phyloP scores from a whole-genome alignment of 768 basidiomycete species.

The Collybia mongolica region DNA sequence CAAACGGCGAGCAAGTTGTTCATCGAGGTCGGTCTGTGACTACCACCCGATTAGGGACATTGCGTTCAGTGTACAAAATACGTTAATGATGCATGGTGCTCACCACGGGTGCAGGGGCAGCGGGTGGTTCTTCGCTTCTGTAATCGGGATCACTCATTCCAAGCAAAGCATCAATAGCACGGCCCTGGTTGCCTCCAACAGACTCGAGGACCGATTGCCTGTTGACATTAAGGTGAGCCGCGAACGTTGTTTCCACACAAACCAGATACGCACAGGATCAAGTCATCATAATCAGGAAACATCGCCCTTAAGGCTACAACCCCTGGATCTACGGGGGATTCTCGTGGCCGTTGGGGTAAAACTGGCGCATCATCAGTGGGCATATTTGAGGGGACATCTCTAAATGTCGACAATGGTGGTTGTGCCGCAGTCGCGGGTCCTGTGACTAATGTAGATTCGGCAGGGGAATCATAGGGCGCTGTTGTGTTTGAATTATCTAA shows the following conservation, averaged over 20 bases:
- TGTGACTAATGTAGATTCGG: too few relatives aligned
- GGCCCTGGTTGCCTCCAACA: constrained; percentile 67
- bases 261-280: constrained; percentile 52
- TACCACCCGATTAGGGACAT: constrained; percentile 10
- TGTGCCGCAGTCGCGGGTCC: constrained; percentile 1
- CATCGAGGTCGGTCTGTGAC: constrained; percentile 74
- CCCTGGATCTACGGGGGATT: constrained; percentile 41
- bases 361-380: background rate
- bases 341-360: constrained; percentile 9
- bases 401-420: constrained; percentile 1
- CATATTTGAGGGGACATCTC: background rate
- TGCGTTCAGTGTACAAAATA: background rate
- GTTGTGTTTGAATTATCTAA: background rate
- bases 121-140: constrained; percentile 34
- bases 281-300: constrained; percentile 80
- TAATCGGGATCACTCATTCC: constrained; percentile 88
- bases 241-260: background rate
- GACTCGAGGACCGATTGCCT: constrained; percentile 75
- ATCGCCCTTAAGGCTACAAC: constrained; percentile 58
- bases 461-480: too few relatives aligned
- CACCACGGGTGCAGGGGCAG: constrained; percentile 21
- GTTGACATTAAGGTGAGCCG: background rate
- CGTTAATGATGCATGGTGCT: constrained; percentile 15
- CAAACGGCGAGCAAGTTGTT: constrained; percentile 73
- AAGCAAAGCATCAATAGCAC: constrained; percentile 73